Evolutionary conservation across 305 asterid genomes (phyloP).

Genomic region (Ruellia speciosa): DNA sequence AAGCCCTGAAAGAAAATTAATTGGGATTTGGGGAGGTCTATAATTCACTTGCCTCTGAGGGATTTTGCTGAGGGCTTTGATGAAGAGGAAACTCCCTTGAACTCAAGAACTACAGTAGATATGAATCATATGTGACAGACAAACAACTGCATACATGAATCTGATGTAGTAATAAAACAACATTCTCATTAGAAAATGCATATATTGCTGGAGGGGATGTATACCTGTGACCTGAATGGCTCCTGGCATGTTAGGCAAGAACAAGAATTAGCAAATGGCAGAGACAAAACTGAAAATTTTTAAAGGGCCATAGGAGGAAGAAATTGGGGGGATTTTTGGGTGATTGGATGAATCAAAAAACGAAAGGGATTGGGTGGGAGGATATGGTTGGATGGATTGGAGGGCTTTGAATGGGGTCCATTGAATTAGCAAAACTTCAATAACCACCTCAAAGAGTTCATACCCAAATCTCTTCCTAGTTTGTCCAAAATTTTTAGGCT

Average conservation of each 20-base stretch:
- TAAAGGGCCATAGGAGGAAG: not conserved
- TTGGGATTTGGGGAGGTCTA: not conserved
- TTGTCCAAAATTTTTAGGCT: too few species aligned
- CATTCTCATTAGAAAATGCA: constrained; percentile 2
- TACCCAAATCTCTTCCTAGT: constrained; percentile 25
- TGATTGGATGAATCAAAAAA: constrained; percentile 17
- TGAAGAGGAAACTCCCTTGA: constrained; percentile 56
- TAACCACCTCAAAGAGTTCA: constrained; percentile 35
- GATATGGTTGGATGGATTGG: constrained; percentile 45
- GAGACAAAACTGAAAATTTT: not conserved
- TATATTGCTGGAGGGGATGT: constrained; percentile 9
- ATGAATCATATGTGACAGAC: constrained; percentile 9
- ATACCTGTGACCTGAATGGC: constrained; percentile 77
- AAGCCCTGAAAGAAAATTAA: constrained; percentile 1
- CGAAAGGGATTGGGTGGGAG: constrained; percentile 29
- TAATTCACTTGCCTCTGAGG: constrained; percentile 43
- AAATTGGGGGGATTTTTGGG: constrained; percentile 4
- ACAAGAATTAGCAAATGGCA: not conserved
- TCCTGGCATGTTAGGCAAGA: constrained; percentile 65
- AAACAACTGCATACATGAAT: too few species aligned
- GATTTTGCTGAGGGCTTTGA: constrained; percentile 44
- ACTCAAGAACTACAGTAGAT: constrained; percentile 49
- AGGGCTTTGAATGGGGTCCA: constrained; percentile 39
- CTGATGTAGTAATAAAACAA: constrained; percentile 3
- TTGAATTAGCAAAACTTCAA: constrained; percentile 16